Conservation (phyloP, 176 grass and related monocot species). For the Avena insularis region DNA sequence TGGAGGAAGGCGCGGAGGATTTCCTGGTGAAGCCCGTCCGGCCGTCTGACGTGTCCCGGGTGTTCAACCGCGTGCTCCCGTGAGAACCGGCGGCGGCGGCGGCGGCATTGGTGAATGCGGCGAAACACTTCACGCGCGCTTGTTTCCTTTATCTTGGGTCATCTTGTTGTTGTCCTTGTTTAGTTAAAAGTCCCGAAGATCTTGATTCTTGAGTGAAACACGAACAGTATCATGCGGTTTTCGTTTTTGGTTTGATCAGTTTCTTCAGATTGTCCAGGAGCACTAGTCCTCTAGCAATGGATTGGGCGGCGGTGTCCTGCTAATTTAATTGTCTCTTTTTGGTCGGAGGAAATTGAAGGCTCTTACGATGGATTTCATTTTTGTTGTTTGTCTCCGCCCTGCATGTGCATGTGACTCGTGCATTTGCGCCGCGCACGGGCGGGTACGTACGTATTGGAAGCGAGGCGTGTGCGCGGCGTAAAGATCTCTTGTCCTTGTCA, state of each 20-base stretch:
- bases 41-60: conserved; percentile 63
- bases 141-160: neutral
- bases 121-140: neutral
- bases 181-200: neutral
- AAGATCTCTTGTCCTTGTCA: neutral
- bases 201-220: neutral
- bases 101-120: neutral
- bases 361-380: too few relatives aligned
- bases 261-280: neutral
- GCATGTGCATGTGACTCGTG: neutral
- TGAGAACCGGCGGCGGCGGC: neutral
- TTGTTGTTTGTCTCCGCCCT: too few relatives aligned
- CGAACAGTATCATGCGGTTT: neutral
- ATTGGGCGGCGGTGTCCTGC: neutral
- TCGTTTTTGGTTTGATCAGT: neutral
- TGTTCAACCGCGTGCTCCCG: conserved; percentile 60
- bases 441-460: neutral
- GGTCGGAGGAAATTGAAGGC: too few relatives aligned
- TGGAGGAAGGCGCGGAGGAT: conserved; percentile 90
- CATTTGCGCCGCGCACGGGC: neutral
- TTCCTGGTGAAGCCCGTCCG: conserved; percentile 92
- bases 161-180: neutral
- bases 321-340: neutral
- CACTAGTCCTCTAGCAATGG: neutral
- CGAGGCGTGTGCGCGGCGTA: neutral